phyloP scores from a whole-genome alignment of 129 eudicot genomes.

The Flaveria sonorensis region DNA sequence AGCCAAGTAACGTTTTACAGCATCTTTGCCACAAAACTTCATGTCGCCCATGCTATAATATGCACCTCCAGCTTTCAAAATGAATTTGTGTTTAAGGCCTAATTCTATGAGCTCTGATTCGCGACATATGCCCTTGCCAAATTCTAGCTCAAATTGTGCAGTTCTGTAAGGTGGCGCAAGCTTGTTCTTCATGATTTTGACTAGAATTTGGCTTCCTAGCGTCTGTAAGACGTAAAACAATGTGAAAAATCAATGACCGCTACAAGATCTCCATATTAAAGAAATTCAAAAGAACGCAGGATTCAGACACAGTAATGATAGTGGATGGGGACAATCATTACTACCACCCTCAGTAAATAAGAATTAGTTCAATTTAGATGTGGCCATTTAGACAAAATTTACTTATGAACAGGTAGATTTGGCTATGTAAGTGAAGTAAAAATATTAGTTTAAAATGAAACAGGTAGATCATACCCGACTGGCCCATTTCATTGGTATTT shows the following conservation, averaged over 20 bases:
- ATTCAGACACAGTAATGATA: neutral
- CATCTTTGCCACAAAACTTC: constrained; percentile 61
- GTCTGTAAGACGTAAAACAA: constrained; percentile 43
- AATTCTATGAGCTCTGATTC: constrained; percentile 77
- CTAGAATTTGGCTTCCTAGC: constrained; percentile 73
- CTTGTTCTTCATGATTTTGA: constrained; percentile 90
- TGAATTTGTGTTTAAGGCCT: constrained; percentile 74
- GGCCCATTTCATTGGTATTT: neutral
- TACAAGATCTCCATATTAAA: neutral
- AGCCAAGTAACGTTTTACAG: constrained; percentile 51
- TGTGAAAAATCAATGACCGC: neutral
- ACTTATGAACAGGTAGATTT: too few relatives aligned
- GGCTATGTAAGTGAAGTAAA: too few relatives aligned
- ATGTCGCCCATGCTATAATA: constrained; percentile 47
- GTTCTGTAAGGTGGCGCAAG: constrained; percentile 94
- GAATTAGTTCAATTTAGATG: neutral
- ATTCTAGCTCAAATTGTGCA: constrained; percentile 85
- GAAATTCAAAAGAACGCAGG: neutral
- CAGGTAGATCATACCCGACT: neutral
- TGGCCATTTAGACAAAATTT: neutral
- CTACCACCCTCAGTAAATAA: too few relatives aligned
- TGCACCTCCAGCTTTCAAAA: constrained; percentile 51
- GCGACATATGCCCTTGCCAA: constrained; percentile 86
- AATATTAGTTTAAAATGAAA: neutral
- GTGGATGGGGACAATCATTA: too few relatives aligned